Evolutionary conservation across 164 flowering plant species (phyloP).

Genomic region (Cinnamomum micranthum): DNA sequence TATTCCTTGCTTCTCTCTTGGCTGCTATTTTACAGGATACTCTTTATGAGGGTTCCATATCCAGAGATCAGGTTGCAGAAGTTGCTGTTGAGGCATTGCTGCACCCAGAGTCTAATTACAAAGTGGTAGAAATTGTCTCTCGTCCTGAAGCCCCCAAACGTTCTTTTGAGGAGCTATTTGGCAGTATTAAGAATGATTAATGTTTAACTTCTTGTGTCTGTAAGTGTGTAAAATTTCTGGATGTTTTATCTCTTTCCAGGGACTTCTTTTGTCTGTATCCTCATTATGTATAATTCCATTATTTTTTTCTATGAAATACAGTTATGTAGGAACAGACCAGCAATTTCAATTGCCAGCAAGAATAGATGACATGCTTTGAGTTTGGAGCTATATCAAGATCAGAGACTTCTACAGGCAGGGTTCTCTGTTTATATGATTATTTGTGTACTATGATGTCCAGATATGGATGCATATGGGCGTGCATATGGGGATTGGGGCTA

Average conservation of each 20-base stretch:
- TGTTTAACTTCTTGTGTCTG: background rate
- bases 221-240: too few species aligned
- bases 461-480: too few species aligned
- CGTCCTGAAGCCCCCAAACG: constrained; percentile 78
- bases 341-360: too few species aligned
- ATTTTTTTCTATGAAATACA: background rate
- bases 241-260: background rate
- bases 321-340: too few species aligned
- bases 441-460: too few species aligned
- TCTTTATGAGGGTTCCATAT: constrained; percentile 69
- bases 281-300: background rate
- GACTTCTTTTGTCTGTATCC: background rate
- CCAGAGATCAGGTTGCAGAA: constrained; percentile 94
- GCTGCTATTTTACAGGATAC: constrained; percentile 54
- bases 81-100: constrained; percentile 85
- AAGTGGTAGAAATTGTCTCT: constrained; percentile 91
- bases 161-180: constrained; percentile 71
- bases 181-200: constrained; percentile 56
- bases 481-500: too few species aligned
- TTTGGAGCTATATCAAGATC: too few species aligned
- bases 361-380: too few species aligned
- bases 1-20: background rate
- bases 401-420: too few species aligned
- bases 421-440: too few species aligned
- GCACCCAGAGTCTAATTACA: constrained; percentile 65